Evolutionary conservation across 306 rosid species (phyloP), one percentile per base, ranked within the genome.

Genomic region (Fagus sylvatica): DNA sequence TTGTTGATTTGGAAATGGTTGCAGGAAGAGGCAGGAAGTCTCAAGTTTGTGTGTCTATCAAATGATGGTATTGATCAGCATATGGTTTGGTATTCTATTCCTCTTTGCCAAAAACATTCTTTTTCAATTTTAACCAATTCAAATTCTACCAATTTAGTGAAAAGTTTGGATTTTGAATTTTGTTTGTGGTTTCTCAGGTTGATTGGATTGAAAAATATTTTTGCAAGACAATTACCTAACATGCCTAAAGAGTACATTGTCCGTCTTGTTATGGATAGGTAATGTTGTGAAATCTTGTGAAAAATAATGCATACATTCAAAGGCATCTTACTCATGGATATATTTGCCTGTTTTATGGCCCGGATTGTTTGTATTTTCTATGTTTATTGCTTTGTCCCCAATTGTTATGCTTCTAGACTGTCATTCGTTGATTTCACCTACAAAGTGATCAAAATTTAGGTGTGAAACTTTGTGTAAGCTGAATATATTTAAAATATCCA

Each of bases 241-340:
- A 93, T 95, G 99, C 98, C 98, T n/a, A 95, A 95, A 87, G 99
- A 95, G 89, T 95, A 95, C 85, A 95, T 95, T 81, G 97, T 95
- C 51, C 98, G 98, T 19, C 98, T 95, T 82, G 96, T 95, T 72
- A 93, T 95, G 98, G 99, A 95, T 80, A 95, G 98, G 99, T 95
- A 90, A 78, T 78, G 56, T 34, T 62, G 68, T 15, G 11, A 62
- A 17, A 8, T 28, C 12, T 56, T 22, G 28, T 28, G 36, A 33
- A 30, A 22, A 46, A 3, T 15, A 12, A 7, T 36, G 30, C 17
- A 10, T 43, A 43, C 49, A 43, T 43, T 43, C 49, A 41, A 41
- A 32, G 69, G 10, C 10, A 64, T 42, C 48, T 13, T 37, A 16
- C 46, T 15, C 36, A 16, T 61, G 68, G 17, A 37, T 8, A 2